Conservation (phyloP, 192 early-diverging fungal genomes). For the Jimgerdemannia lactiflua region DNA sequence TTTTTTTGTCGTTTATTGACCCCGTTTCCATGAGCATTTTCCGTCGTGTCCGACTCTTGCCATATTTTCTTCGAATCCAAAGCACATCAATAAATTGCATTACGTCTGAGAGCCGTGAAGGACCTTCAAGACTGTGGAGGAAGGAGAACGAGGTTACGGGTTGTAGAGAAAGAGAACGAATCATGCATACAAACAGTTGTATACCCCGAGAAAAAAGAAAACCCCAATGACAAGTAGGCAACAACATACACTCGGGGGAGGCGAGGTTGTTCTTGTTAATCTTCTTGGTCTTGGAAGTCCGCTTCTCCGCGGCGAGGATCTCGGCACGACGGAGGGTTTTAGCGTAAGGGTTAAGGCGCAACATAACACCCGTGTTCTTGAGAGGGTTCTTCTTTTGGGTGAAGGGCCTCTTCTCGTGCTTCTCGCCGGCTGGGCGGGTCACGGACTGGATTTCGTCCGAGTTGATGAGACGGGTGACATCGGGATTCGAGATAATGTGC, state of each 20-base stretch:
- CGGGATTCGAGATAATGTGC: conserved; percentile 89
- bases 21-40: too few species aligned
- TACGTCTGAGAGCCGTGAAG: too few species aligned
- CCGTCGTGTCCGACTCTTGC: too few species aligned
- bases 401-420: conserved; percentile 87
- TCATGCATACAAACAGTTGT: too few species aligned
- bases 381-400: conserved; percentile 99
- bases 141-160: too few species aligned
- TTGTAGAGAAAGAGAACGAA: too few species aligned
- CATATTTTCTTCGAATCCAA: too few species aligned
- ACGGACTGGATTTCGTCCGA: conserved; percentile 96
- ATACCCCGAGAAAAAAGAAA: neutral
- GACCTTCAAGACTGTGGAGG: too few species aligned
- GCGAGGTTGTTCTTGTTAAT: conserved; percentile 29
- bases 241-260: neutral
- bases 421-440: conserved; percentile 78
- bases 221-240: neutral
- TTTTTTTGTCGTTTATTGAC: too few species aligned
- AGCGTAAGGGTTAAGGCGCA: conserved; percentile 97
- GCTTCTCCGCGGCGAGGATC: conserved; percentile 55
- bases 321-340: conserved; percentile 81
- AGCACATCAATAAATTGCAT: too few species aligned
- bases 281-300: conserved; percentile 58
- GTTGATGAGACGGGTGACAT: conserved; percentile 94
- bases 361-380: conserved; percentile 85